phyloP scores from a whole-genome alignment of 2,329 filamentous ascomycete genomes.

The Verticillium nubilum region DNA sequence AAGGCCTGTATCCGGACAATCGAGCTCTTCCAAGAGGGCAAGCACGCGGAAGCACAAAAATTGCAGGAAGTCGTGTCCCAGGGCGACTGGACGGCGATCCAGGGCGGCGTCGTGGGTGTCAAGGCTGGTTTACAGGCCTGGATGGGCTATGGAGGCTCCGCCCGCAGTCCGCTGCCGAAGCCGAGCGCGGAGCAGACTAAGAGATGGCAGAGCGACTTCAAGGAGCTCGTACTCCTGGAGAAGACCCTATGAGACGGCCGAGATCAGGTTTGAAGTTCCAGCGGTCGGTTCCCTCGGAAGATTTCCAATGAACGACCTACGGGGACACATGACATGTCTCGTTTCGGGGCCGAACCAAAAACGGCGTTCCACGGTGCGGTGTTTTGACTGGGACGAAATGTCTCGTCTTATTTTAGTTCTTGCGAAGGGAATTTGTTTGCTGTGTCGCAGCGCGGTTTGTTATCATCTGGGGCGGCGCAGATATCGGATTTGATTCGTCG shows the following conservation, averaged over 20 bases:
- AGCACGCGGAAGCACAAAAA: conserved; percentile 50
- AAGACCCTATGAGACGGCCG: conserved; percentile 32
- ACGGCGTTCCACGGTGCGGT: neutral
- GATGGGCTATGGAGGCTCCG: conserved; percentile 57
- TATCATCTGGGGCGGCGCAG: neutral
- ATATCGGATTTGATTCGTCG: neutral
- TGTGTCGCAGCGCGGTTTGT: neutral
- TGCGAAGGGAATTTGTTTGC: neutral
- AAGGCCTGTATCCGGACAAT: conserved; percentile 57
- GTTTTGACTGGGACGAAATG: neutral
- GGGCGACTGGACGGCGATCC: conserved; percentile 65
- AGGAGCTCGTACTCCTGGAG: conserved; percentile 45
- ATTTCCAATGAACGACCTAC: neutral
- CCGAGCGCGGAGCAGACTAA: conserved; percentile 42
- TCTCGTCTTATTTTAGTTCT: neutral
- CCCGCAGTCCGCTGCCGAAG: conserved; percentile 41
- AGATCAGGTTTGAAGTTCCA: neutral
- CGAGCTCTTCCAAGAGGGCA: conserved; percentile 53
- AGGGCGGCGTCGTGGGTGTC: conserved; percentile 63
- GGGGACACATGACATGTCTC: neutral
- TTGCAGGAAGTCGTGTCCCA: conserved; percentile 49
- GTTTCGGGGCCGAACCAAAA: neutral
- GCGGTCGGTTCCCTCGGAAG: neutral
- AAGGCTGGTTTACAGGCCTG: conserved; percentile 60
- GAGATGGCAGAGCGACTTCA: conserved; percentile 51